Conservation (phyloP, 1,139 yeast species). For the Kluyveromyces marxianus region DNA sequence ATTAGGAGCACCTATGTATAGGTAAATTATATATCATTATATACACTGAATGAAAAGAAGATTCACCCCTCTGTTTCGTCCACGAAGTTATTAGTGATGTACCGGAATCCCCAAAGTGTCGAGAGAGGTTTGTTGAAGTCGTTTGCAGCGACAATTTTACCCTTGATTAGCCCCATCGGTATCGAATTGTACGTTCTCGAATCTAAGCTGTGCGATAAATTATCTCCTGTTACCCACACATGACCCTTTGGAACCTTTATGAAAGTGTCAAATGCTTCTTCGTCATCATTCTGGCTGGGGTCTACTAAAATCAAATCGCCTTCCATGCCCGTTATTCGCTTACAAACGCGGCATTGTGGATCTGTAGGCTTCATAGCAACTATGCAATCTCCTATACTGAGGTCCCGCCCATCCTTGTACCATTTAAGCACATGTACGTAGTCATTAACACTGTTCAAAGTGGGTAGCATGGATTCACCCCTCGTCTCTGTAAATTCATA, state of each 20-base stretch:
- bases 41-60: too few relatives aligned
- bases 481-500: slow-evolving; percentile 76
- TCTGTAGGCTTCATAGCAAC: slow-evolving; percentile 89
- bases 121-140: slow-evolving; percentile 35
- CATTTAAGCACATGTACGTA: slow-evolving; percentile 74
- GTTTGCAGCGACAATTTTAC: slow-evolving; percentile 70
- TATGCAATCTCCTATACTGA: slow-evolving; percentile 77
- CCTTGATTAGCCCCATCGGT: slow-evolving; percentile 82
- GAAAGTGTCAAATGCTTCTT: slow-evolving; percentile 43
- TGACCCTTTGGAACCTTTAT: slow-evolving; percentile 81
- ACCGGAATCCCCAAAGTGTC: slow-evolving; percentile 47
- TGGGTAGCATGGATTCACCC: slow-evolving; percentile 96
- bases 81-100: slow-evolving; percentile 40
- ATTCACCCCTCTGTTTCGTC: slow-evolving; percentile 15
- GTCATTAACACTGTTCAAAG: slow-evolving; percentile 66
- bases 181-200: slow-evolving; percentile 81
- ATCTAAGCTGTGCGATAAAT: slow-evolving; percentile 80
- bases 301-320: slow-evolving; percentile 80
- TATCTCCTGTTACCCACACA: slow-evolving; percentile 96
- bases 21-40: too few relatives aligned
- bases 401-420: slow-evolving; percentile 37
- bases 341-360: slow-evolving; percentile 80
- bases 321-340: slow-evolving; percentile 92
- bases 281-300: slow-evolving; percentile 42
- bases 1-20: not conserved